These are phyloP conservation scores for Arthrobotrys musiformis DNA, from an alignment of 2,329 filamentous ascomycete genomes.

Conservation along the genomic window DNA sequence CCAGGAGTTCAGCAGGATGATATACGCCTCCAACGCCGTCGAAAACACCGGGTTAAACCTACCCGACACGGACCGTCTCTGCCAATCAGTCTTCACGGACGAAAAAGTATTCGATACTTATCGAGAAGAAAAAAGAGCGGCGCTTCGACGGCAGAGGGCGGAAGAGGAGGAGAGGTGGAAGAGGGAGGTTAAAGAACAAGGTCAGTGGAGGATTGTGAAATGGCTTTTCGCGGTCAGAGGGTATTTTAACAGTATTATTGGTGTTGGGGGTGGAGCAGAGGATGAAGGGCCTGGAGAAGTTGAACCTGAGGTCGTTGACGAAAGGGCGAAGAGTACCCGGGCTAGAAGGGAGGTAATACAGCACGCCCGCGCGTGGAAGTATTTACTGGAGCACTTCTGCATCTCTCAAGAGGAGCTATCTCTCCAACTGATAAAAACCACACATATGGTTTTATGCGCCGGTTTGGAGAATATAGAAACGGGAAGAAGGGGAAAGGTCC, in stretches of 20 bases:
- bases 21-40: neutral
- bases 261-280: neutral
- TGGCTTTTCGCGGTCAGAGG: neutral
- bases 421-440: neutral
- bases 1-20: neutral
- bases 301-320: neutral
- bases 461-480: neutral
- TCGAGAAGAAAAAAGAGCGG: neutral
- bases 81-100: neutral
- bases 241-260: neutral
- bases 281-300: neutral
- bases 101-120: neutral
- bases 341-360: neutral
- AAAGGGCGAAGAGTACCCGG: neutral
- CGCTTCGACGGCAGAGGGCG: neutral
- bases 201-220: neutral
- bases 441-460: neutral
- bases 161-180: neutral
- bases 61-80: neutral
- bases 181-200: neutral
- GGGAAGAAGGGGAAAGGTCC: too few relatives aligned
- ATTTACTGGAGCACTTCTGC: neutral
- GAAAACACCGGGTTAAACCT: conserved; percentile 6
- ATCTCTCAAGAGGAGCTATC: neutral
- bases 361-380: conserved; percentile 3